Percentiles rank a stretch among this genome's conserved stretches.
Conservation (phyloP, 2,329 filamentous ascomycete genomes). For the Zarea fungicola region DNA sequence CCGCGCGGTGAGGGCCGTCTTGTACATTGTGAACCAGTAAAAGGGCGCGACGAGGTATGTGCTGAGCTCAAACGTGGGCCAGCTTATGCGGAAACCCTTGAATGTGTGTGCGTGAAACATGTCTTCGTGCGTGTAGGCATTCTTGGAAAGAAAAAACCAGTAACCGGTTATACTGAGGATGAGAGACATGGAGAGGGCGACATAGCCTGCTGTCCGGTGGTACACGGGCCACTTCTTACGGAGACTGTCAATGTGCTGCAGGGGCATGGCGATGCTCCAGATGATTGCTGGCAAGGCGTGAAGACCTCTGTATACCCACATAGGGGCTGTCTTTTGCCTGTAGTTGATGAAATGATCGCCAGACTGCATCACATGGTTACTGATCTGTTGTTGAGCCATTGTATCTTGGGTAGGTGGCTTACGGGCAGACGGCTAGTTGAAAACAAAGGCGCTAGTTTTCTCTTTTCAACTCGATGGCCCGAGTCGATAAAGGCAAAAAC, state of each 20-base stretch:
- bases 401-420: not conserved
- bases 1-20: conserved; percentile 1
- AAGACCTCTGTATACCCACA: not conserved
- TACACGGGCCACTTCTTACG: conserved; percentile 6
- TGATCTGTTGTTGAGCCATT: not conserved
- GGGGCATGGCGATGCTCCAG: conserved; percentile 11
- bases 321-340: not conserved
- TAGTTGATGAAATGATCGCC: not conserved
- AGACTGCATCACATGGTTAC: not conserved
- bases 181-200: conserved; percentile 1
- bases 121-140: not conserved
- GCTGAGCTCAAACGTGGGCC: conserved; percentile 5
- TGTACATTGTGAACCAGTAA: conserved; percentile 3
- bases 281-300: conserved; percentile 1
- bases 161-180: conserved; percentile 7
- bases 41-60: not conserved
- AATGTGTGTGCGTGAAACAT: not conserved
- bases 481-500: not conserved
- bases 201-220: conserved; percentile 5
- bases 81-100: not conserved
- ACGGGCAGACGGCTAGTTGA: not conserved
- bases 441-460: not conserved
- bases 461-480: fast-evolving
- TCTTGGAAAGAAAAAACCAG: not conserved
- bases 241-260: conserved; percentile 8